Base-by-base conservation (phyloP, 208 protist species). In the Leptomonas seymouri region DNA sequence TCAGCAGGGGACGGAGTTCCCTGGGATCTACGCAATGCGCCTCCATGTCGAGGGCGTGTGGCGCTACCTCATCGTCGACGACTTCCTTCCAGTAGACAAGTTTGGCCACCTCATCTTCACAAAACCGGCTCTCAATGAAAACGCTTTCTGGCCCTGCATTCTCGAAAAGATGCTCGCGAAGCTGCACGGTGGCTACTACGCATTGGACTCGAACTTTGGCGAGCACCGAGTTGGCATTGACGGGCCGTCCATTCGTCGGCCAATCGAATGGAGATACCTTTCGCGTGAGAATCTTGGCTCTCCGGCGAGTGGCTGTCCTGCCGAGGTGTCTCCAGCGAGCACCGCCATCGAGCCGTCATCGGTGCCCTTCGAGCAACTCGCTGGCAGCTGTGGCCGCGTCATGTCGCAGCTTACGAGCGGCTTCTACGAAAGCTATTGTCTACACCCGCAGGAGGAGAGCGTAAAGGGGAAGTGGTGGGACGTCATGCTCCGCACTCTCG, bases 161-260 rank as follows among this genome's bases (percentile, higher is more conserved):
- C 27, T 95, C 16, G 93, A 97, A 57, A 97, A 97, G 76, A 84
- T 86, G 41, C 54, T 95, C 20, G 93, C 93, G 12, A 97, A 97
- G 74, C 42, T 95, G 44, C 67, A 94, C 72, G 88, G 89, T 16
- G 81, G 87, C 31, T 97, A 97, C 65, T 62, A 92, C 39, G 72
- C 76, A 3, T 46, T 97, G 14, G 84, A 93, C 61, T 42, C 71
- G 11, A 56, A 68, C 48, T 76, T 76, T 20, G 56, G 79, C 63
- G 21, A 72, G 28, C 66, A 74, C 28, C n/a, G 60, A 16, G 58
- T 20, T 55, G 60, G 50, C 51, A 65, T 74, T 34, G 63, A 76
- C 50, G 30, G 71, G 15, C 61, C 71, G 18, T 41, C 46, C 7
- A 76, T 76, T 25, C 71, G 61, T 45, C 61, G 49, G 5, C 54